A percentile compares a stretch with the other conserved stretches of the same genome.
Evolutionary conservation across 2,329 filamentous ascomycete species (phyloP).

Genomic region (Ceratocystis colombiana): DNA sequence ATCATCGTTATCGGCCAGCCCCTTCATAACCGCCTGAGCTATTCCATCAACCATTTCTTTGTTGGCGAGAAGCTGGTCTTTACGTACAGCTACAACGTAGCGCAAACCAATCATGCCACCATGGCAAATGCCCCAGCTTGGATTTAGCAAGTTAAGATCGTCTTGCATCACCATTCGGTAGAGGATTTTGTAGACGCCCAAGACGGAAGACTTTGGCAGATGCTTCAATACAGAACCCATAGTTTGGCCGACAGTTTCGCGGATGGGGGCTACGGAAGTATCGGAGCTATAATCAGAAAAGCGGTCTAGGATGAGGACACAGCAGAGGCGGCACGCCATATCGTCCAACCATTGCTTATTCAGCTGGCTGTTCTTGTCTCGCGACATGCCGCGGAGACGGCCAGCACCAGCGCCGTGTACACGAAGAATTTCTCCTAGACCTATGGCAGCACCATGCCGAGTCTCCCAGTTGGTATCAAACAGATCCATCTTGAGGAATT

Average conservation of each 20-base stretch:
- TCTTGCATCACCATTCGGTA: conserved; percentile 87
- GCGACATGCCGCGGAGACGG: conserved; percentile 58
- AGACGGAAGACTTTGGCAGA: conserved; percentile 66
- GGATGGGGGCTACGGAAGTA: conserved; percentile 89
- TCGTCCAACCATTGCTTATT: conserved; percentile 89
- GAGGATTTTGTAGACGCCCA: conserved; percentile 73
- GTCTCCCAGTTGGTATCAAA: conserved; percentile 94
- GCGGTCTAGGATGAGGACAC: conserved; percentile 91
- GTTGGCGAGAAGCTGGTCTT: conserved; percentile 78
- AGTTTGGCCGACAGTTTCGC: conserved; percentile 90
- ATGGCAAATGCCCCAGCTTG: conserved; percentile 90
- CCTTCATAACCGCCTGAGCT: conserved; percentile 86
- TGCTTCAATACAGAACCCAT: conserved; percentile 82
- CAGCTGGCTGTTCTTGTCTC: conserved; percentile 62
- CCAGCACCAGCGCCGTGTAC: conserved; percentile 88
- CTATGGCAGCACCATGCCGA: conserved; percentile 91
- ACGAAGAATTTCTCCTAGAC: conserved; percentile 77
- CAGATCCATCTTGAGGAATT: conserved; percentile 84
- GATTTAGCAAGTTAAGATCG: conserved; percentile 60
- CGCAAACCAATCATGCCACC: conserved; percentile 95
- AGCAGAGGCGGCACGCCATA: conserved; percentile 85
- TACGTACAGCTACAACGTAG: conserved; percentile 90
- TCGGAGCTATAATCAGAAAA: conserved; percentile 98
- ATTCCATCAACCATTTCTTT: conserved; percentile 84
- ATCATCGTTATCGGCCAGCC: conserved; percentile 80